Conservation (phyloP, 2,329 filamentous ascomycete species). For the Colletotrichum acutatum region DNA sequence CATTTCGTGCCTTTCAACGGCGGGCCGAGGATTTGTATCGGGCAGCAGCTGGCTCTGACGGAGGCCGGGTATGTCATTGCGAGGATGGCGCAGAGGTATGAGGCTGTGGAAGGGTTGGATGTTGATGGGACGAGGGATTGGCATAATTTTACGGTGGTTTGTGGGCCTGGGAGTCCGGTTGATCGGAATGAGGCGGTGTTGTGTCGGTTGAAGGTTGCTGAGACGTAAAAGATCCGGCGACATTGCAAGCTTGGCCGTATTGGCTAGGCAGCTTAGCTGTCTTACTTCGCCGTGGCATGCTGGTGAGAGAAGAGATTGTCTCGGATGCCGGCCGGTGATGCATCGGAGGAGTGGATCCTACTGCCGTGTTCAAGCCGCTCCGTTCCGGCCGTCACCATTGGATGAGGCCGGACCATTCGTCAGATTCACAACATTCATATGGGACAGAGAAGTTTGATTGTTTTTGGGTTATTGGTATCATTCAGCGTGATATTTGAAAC, state of each 20-base stretch:
- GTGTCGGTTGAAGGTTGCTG: slow-evolving; percentile 14
- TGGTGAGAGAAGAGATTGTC: no score
- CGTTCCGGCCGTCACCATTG: no score
- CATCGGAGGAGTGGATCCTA: not conserved
- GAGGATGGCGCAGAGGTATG: slow-evolving; percentile 40
- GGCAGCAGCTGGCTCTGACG: slow-evolving; percentile 46
- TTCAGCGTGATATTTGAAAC: slow-evolving; percentile 29
- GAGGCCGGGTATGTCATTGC: slow-evolving; percentile 40
- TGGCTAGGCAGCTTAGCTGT: no score
- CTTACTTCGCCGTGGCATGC: no score
- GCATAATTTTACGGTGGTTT: slow-evolving; percentile 25
- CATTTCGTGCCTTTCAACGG: slow-evolving; percentile 50
- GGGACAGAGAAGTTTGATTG: not conserved
- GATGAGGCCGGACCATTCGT: not conserved
- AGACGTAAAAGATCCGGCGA: not conserved
- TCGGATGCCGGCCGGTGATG: no score
- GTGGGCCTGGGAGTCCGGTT: slow-evolving; percentile 21
- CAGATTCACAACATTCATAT: not conserved
- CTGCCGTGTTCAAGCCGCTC: not conserved
- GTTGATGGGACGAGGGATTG: slow-evolving; percentile 13
- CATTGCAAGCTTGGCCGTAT: no score
- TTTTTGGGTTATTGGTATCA: slow-evolving; percentile 26
- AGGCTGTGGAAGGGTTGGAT: slow-evolving; percentile 29
- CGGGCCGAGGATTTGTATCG: slow-evolving; percentile 49
- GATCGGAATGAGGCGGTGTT: slow-evolving; percentile 22